These are phyloP conservation scores for Polyporus arcularius DNA, from an alignment of 768 basidiomycete species.

Conservation along the genomic window DNA sequence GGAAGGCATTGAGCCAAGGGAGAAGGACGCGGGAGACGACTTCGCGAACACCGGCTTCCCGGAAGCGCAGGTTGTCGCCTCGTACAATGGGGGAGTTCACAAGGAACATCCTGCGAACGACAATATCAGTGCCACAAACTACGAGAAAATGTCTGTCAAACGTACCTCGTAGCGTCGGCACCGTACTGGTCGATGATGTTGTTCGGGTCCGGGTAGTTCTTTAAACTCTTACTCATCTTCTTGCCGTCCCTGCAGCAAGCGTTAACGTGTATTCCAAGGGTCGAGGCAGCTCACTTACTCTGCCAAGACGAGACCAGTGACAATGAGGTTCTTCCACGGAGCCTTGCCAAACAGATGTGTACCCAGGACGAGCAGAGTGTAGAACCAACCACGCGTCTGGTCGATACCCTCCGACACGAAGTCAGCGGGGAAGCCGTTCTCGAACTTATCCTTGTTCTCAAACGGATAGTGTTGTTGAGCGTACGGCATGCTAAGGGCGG, in stretches of 20 bases:
- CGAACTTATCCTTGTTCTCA: constrained; percentile 90
- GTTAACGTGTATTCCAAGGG: neutral
- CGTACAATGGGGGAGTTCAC: constrained; percentile 99
- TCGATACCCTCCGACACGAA: constrained; percentile 99
- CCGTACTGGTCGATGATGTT: constrained; percentile 89
- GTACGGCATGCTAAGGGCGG: constrained; percentile 84
- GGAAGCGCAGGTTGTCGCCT: constrained; percentile 96
- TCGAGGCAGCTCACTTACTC: constrained; percentile 52
- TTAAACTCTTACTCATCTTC: constrained; percentile 98
- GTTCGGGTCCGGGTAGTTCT: constrained; percentile 96
- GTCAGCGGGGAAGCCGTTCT: constrained; percentile 87
- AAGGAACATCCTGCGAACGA: constrained; percentile 78
- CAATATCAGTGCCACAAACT: neutral
- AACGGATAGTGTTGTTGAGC: constrained; percentile 98
- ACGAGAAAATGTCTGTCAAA: neutral
- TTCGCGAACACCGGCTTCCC: constrained; percentile 96
- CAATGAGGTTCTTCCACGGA: constrained; percentile 98
- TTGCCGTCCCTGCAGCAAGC: constrained; percentile 75
- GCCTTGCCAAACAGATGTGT: constrained; percentile 92
- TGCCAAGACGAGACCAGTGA: constrained; percentile 93
- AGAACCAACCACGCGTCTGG: constrained; percentile 99
- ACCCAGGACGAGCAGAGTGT: constrained; percentile 93
- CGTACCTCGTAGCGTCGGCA: constrained; percentile 89
- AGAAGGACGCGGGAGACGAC: constrained; percentile 95
- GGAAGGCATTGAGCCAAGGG: constrained; percentile 98